phyloP scores from a whole-genome alignment of 768 basidiomycete species.

The Podaxis sp. region DNA sequence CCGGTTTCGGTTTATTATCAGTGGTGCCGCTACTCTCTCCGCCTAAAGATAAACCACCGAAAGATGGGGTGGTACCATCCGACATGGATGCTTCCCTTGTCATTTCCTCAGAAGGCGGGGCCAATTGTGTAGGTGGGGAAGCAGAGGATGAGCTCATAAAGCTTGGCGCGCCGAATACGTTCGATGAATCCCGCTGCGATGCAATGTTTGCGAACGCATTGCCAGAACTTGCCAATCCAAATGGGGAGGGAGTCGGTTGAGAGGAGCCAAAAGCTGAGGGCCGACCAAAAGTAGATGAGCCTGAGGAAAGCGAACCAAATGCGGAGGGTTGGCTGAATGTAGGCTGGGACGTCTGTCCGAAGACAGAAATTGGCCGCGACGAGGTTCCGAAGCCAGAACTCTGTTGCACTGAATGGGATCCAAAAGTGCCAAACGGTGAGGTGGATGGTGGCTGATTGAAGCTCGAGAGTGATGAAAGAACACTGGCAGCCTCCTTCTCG shows the following conservation, averaged over 20 bases:
- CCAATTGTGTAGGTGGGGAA: constrained; percentile 12
- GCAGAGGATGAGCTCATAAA: constrained; percentile 18
- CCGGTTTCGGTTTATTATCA: constrained; percentile 22
- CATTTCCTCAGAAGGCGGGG: constrained; percentile 25
- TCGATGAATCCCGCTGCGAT: not conserved
- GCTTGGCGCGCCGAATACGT: constrained; percentile 20
- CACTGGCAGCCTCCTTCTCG: constrained; percentile 7
- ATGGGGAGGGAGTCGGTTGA: constrained; percentile 9
- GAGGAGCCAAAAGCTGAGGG: constrained; percentile 8
- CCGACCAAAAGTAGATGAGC: constrained; percentile 27
- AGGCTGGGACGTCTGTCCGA: constrained; percentile 26
- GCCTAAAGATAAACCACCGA: constrained; percentile 34
- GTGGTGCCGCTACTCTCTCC: constrained; percentile 22
- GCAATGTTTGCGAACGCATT: constrained; percentile 18
- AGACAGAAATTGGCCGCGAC: constrained; percentile 18
- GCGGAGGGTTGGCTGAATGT: constrained; percentile 17
- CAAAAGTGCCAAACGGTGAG: not conserved
- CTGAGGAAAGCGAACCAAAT: constrained; percentile 19
- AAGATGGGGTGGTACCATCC: constrained; percentile 32
- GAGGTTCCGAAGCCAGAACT: constrained; percentile 4
- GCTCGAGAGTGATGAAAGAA: constrained; percentile 8
- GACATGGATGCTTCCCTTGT: constrained; percentile 46
- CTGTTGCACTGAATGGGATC: not conserved
- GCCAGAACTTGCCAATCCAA: constrained; percentile 23
- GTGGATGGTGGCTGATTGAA: not conserved